Base-by-base conservation (phyloP, 1,139 yeast species). In the Hansenula lynferdii region DNA sequence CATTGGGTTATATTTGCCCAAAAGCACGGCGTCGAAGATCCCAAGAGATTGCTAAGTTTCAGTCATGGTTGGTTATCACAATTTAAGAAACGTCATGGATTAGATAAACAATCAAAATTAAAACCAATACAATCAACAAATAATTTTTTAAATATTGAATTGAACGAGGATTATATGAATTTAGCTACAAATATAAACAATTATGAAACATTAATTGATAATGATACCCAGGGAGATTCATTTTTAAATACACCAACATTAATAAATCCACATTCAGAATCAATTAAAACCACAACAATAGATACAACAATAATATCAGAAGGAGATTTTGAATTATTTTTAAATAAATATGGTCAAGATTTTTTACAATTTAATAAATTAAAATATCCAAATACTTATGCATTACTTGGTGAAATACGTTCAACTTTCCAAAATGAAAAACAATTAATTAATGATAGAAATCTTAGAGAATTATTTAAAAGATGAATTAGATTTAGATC, bases 51-150 rank as follows among this genome's bases (percentile, higher is more conserved):
- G 40, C 69, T 65, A 29, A 66, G 70, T 16, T 77, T 75, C 49
- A 71, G 78, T 47, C 81, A 77, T 54, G 83, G 83, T 8, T 77
- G 83, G 83, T 57, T 77, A 32, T 64, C 74, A 18, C 80, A 74
- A 49, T 77, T 77, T 53, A 77, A 77, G 51, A 76, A 74, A 49
- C 57, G 82, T 39, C 80, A 75, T 48, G 80, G 80, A 0, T 57
- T 34, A 6, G 41, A 34, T 14, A 35, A 31, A 9, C 18, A n/a
- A 26, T 8, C 28, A 26, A 26, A 6, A 26, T 5, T 8, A 3
- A n/a, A 14, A 26, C 8, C 19, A 23, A 10, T 7, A 17, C 21
- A 23, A 17, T 10, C 36, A 25, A 14, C 37, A 28, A 6, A 22
- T 5, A 30, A 14, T 31, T 24, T 31, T 26, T 16, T 30, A 9